A percentile compares a stretch with the other conserved stretches of the same genome.
These are phyloP conservation scores for Russula sp. DNA, from an alignment of 768 basidiomycete genomes.

Conservation along the genomic window DNA sequence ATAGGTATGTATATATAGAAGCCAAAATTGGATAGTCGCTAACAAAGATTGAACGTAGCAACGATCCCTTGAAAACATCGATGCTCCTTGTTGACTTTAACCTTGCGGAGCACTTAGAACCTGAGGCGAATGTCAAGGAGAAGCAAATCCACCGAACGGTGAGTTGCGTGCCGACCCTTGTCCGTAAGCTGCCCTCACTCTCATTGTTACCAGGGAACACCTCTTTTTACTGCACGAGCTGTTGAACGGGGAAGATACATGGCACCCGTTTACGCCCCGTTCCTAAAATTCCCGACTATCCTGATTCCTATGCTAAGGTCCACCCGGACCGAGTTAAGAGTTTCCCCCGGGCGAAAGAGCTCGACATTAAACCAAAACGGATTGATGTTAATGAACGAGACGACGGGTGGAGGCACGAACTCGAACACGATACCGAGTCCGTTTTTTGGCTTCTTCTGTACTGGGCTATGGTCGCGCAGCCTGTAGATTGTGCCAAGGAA, in stretches of 20 bases:
- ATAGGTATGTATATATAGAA: constrained; percentile 3
- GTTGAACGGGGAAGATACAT: constrained; percentile 2
- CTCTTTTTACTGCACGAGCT: constrained; percentile 3
- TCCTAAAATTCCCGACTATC: no score
- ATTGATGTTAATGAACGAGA: no score
- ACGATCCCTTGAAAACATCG: constrained; percentile 6
- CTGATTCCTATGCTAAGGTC: no score
- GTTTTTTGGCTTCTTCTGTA: constrained; percentile 15
- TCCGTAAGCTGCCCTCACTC: not conserved
- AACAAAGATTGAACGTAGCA: constrained; percentile 9
- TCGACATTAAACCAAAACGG: no score
- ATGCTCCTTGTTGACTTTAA: constrained; percentile 17
- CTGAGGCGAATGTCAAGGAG: not conserved
- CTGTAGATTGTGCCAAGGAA: not conserved
- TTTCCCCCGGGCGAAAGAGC: no score
- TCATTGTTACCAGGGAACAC: constrained; percentile 6
- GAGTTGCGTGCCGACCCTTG: constrained; percentile 8
- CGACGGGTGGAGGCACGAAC: no score
- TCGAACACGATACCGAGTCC: constrained; percentile 2
- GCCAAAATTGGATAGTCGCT: constrained; percentile 12
- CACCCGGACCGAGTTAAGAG: no score
- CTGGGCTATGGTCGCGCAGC: constrained; percentile 7
- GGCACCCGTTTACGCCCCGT: not conserved
- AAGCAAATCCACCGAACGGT: not conserved
- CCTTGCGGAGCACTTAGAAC: not conserved